phyloP scores from a whole-genome alignment of 2,329 filamentous ascomycete species.

The Sporothrix brunneoviolacea region DNA sequence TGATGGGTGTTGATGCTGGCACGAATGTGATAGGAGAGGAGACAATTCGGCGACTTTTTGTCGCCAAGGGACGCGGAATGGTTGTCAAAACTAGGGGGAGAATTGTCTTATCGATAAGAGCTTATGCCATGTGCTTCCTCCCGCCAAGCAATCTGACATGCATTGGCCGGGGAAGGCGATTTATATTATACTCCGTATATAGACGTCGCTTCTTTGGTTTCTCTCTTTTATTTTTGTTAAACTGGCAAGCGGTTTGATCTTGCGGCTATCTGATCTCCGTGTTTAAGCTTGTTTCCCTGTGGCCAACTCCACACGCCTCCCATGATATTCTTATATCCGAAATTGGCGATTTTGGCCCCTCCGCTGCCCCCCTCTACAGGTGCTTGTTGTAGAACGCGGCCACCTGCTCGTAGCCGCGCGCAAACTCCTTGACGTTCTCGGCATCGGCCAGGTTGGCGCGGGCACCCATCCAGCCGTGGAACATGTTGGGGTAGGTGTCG shows the following conservation, averaged over 20 bases:
- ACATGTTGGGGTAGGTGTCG: slow-evolving; percentile 43
- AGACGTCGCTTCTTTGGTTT: no score
- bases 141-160: no score
- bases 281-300: no score
- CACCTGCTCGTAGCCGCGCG: slow-evolving; percentile 41
- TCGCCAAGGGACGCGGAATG: neutral
- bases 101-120: slow-evolving; percentile 3
- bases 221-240: no score
- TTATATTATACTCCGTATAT: no score
- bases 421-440: slow-evolving; percentile 40
- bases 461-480: slow-evolving; percentile 55
- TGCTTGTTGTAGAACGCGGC: slow-evolving; percentile 38
- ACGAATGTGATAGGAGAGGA: no score
- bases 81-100: neutral
- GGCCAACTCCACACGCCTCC: no score
- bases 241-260: no score
- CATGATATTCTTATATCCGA: no score
- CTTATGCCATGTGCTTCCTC: neutral
- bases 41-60: neutral
- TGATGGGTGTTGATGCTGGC: neutral
- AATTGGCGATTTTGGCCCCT: no score
- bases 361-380: slow-evolving; percentile 21
- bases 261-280: no score
- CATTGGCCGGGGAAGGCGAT: no score
- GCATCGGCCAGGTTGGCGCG: slow-evolving; percentile 40